Conservation (phyloP, 2,329 filamentous ascomycete species). For the Fonsecaea monophora region DNA sequence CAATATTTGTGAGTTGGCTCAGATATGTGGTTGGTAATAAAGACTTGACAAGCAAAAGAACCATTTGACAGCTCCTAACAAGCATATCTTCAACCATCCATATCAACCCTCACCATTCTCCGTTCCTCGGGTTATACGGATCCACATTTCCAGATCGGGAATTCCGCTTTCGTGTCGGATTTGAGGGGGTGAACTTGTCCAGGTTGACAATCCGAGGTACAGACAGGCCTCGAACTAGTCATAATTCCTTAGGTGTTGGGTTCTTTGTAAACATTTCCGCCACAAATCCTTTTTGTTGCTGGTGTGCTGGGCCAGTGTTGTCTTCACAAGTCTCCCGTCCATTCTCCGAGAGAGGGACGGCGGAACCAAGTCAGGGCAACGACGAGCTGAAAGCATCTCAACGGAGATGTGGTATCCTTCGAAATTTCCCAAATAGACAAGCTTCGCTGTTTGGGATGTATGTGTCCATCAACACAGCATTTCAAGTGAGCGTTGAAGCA, state of each 20-base stretch:
- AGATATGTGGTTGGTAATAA: background rate
- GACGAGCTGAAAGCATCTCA: background rate
- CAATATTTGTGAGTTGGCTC: background rate
- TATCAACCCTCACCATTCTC: background rate
- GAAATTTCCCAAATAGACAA: background rate
- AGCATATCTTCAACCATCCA: background rate
- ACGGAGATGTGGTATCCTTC: background rate
- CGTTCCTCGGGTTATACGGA: constrained; percentile 1
- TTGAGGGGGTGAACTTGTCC: background rate
- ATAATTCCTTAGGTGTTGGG: background rate
- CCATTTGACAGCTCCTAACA: background rate
- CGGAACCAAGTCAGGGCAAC: background rate
- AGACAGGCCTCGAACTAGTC: background rate
- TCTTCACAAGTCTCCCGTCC: background rate
- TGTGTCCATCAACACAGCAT: background rate
- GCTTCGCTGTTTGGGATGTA: background rate
- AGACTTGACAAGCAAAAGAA: background rate
- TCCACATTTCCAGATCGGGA: background rate
- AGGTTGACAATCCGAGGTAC: background rate
- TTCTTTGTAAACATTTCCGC: background rate
- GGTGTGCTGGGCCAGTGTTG: background rate
- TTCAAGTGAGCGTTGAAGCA: background rate
- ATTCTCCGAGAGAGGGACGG: background rate
- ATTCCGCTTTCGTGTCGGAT: background rate
- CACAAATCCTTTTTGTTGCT: background rate